phyloP scores from a whole-genome alignment of 495 filamentous ascomycete genomes.

The Aspergillus mulundensis region DNA sequence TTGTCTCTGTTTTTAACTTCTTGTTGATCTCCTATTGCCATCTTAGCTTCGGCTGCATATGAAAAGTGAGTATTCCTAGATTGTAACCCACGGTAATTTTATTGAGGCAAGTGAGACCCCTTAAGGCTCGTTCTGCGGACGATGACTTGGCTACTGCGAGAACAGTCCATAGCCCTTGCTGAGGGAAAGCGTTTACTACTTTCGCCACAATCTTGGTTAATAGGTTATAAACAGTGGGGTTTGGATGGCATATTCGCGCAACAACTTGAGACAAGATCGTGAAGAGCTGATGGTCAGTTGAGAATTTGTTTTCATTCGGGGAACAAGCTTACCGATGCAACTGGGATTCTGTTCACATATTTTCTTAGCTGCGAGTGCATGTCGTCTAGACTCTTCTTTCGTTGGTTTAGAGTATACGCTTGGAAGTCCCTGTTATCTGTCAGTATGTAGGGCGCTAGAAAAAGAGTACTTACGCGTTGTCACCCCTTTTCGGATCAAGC shows the following conservation, averaged over 20 bases:
- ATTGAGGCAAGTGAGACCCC: slow-evolving; percentile 47
- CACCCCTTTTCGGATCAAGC: slow-evolving; percentile 63
- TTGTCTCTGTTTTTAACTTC: slow-evolving; percentile 39
- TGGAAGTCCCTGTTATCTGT: slow-evolving; percentile 53
- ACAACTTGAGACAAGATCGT: slow-evolving; percentile 90
- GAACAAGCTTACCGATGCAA: slow-evolving; percentile 54
- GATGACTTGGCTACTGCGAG: slow-evolving; percentile 70
- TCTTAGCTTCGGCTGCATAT: slow-evolving; percentile 14
- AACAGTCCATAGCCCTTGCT: slow-evolving; percentile 90
- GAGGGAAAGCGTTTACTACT: slow-evolving; percentile 73
- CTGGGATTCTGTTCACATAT: slow-evolving; percentile 68
- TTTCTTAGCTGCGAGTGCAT: slow-evolving; percentile 72
- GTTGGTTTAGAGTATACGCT: slow-evolving; percentile 47
- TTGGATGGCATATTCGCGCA: slow-evolving; percentile 83
- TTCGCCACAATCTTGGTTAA: slow-evolving; percentile 76
- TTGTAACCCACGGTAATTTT: slow-evolving; percentile 35
- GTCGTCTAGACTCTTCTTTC: slow-evolving; percentile 62
- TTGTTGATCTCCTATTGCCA: slow-evolving; percentile 37
- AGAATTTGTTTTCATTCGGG: background rate
- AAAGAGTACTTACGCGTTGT: slow-evolving; percentile 46
- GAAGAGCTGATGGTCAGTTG: slow-evolving; percentile 57
- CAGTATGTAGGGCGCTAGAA: too few species aligned
- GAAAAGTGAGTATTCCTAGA: background rate
- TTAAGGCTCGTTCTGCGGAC: slow-evolving; percentile 44
- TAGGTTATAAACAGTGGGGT: slow-evolving; percentile 66